Percentiles rank a stretch among this genome's conserved stretches.
phyloP scores from a whole-genome alignment of 305 asterid species.

The Solanum hybrid region DNA sequence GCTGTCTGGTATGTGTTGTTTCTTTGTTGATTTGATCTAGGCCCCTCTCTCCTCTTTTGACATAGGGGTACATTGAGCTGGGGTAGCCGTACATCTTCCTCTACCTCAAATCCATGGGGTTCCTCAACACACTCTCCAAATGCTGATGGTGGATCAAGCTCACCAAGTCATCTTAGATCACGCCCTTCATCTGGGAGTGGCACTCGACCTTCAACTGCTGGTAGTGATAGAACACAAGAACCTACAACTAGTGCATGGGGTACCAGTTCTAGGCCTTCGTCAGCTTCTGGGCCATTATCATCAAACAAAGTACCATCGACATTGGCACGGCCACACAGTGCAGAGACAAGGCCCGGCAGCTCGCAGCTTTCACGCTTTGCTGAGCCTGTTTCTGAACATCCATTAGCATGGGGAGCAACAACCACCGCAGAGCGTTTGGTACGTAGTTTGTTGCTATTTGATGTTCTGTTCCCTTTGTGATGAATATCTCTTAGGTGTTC shows the following conservation, averaged over 20 bases:
- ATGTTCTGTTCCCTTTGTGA: background rate
- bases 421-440: slow-evolving; percentile 68
- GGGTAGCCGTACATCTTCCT: slow-evolving; percentile 85
- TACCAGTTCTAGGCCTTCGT: slow-evolving; percentile 85
- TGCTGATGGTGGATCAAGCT: slow-evolving; percentile 67
- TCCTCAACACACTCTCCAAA: slow-evolving; percentile 65
- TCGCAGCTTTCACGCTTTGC: slow-evolving; percentile 91
- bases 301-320: slow-evolving; percentile 65
- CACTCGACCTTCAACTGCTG: slow-evolving; percentile 89
- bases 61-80: slow-evolving; percentile 84
- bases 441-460: slow-evolving; percentile 14
- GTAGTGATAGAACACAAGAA: slow-evolving; percentile 74
- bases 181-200: slow-evolving; percentile 95
- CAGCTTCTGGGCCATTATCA: slow-evolving; percentile 81
- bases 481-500: background rate
- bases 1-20: slow-evolving; percentile 3
- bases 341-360: slow-evolving; percentile 89
- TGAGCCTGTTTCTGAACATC: slow-evolving; percentile 55
- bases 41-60: slow-evolving; percentile 12
- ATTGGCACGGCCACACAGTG: slow-evolving; percentile 80
- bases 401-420: slow-evolving; percentile 52
- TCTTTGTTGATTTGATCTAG: slow-evolving; percentile 14
- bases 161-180: slow-evolving; percentile 66
- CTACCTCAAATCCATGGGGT: slow-evolving; percentile 81
- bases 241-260: slow-evolving; percentile 62